Percentiles rank a stretch among this genome's conserved stretches.
phyloP scores from a whole-genome alignment of 208 protist species.

The Herpetomonas samuelpessoai region DNA sequence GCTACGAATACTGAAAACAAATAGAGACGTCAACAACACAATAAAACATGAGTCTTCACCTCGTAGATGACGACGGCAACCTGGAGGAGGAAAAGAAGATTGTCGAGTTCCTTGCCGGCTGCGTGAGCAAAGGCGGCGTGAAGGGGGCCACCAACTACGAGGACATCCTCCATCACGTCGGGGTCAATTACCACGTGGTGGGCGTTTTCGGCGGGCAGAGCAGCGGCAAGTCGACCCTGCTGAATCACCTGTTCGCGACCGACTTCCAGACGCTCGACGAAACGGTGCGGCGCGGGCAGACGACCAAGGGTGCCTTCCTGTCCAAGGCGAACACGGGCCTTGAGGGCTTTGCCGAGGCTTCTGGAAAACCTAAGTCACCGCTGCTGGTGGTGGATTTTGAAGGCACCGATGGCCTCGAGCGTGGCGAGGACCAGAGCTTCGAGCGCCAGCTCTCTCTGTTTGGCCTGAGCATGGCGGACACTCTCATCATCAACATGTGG shows the following conservation, averaged over 20 bases:
- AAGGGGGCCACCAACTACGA: neutral
- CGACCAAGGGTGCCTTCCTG: constrained; percentile 94
- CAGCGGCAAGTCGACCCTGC: constrained; percentile 96
- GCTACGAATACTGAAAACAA: too few relatives aligned
- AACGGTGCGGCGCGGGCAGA: constrained; percentile 84
- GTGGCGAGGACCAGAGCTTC: constrained; percentile 95
- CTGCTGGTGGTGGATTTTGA: constrained; percentile 97
- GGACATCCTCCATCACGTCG: constrained; percentile 32
- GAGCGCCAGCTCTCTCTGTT: constrained; percentile 97
- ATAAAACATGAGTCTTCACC: constrained; percentile 59
- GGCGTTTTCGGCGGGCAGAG: constrained; percentile 96
- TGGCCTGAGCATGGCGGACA: constrained; percentile 94
- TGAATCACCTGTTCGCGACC: constrained; percentile 96
- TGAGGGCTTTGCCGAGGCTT: constrained; percentile 18
- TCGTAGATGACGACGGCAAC: constrained; percentile 67
- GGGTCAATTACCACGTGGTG: constrained; percentile 86
- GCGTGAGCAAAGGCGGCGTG: neutral
- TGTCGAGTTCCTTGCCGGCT: constrained; percentile 32
- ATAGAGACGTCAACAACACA: too few relatives aligned
- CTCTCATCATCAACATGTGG: constrained; percentile 98
- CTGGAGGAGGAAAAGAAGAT: constrained; percentile 52
- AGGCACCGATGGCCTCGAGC: constrained; percentile 96
- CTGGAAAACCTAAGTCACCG: constrained; percentile 15
- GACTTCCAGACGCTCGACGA: constrained; percentile 95
- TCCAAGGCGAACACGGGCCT: constrained; percentile 28